Evolutionary conservation across 306 rosid genomes (phyloP), one percentile per base, ranked within the genome.

Genomic region (Vigna nakashimae): DNA sequence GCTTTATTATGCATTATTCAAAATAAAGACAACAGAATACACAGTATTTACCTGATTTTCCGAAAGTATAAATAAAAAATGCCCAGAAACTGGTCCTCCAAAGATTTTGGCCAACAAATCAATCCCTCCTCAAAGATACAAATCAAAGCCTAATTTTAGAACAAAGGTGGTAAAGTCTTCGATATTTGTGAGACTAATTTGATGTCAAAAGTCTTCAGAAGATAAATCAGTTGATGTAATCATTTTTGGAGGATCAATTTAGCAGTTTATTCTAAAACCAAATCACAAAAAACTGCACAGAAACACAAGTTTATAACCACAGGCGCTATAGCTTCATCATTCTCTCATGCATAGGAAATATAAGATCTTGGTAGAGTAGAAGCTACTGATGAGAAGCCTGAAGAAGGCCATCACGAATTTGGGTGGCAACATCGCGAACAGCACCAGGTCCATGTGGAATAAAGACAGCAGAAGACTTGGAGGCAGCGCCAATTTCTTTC

Each of bases 371-470:
- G 71, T 38, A 65, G 68, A 5, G 18, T 14, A 68, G 20, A 77
- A 65, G 68, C 73, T 82, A 85, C 64, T 80, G 72, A 68, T 77
- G 81, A 82, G 97, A 71, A 76, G 73, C 90, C 89, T 92, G 98
- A 74, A 94, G 95, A 83, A 92, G 97, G 50, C 98, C 98, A 55
- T 94, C 91, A 7, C 98, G 97, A 72, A 92, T 94, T 75, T 94
- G 98, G 30, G 88, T 17, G 8, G 97, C 97, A 5, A 94, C 91
- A 62, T 94, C 97, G 0, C 93, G 88, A 71, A 94, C 98, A n/a
- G 92, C 89, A 32, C 98, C 97, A 45, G 98, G 98, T 78, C 98
- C 97, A 65, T 94, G 98, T 43, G 98, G 98, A 45, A 94, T 90
- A 73, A 94, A 94, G 79, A 94, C 98, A n/a, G 98, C 88, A 76